Evolutionary conservation across 2,329 filamentous ascomycete genomes (phyloP).

Genomic region (Cladophialophora yegresii): DNA sequence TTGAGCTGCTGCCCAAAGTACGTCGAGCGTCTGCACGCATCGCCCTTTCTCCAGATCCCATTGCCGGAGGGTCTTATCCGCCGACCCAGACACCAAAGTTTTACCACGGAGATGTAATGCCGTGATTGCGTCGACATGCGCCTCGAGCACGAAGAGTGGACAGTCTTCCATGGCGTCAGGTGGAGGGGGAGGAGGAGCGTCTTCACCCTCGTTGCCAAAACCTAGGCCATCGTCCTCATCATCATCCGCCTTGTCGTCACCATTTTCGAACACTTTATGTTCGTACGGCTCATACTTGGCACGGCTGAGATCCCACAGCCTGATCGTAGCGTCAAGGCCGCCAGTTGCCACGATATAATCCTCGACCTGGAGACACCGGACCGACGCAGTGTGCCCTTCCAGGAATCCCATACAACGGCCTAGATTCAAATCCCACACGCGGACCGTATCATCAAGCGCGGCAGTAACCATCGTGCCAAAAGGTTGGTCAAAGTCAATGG

Average conservation of each 20-base stretch:
- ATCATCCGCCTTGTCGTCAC: slow-evolving; percentile 52
- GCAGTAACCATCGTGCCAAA: slow-evolving; percentile 94
- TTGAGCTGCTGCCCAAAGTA: slow-evolving; percentile 96
- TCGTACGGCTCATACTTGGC: slow-evolving; percentile 77
- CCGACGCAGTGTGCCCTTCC: slow-evolving; percentile 92
- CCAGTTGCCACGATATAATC: slow-evolving; percentile 95
- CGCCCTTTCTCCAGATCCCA: slow-evolving; percentile 98
- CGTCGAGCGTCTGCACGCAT: slow-evolving; percentile 94
- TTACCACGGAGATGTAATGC: slow-evolving; percentile 88
- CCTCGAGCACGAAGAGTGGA: slow-evolving; percentile 80
- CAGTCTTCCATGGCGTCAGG: slow-evolving; percentile 84
- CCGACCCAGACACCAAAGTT: slow-evolving; percentile 89
- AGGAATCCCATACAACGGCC: slow-evolving; percentile 88
- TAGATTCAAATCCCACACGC: slow-evolving; percentile 94
- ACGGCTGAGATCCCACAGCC: slow-evolving; percentile 90
- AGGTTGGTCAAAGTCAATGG: slow-evolving; percentile 93
- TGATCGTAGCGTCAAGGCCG: slow-evolving; percentile 90
- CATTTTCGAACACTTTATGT: slow-evolving; percentile 51
- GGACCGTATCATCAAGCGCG: slow-evolving; percentile 86
- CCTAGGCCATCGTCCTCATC: slow-evolving; percentile 65
- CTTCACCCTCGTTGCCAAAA: slow-evolving; percentile 70
- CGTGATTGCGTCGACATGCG: slow-evolving; percentile 92
- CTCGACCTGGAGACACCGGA: slow-evolving; percentile 87
- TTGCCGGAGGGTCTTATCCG: slow-evolving; percentile 94
- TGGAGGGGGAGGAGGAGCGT: slow-evolving; percentile 66